These are phyloP conservation scores for Ceratocystis ficicola DNA, from an alignment of 2,329 filamentous ascomycete species.

Conservation along the genomic window DNA sequence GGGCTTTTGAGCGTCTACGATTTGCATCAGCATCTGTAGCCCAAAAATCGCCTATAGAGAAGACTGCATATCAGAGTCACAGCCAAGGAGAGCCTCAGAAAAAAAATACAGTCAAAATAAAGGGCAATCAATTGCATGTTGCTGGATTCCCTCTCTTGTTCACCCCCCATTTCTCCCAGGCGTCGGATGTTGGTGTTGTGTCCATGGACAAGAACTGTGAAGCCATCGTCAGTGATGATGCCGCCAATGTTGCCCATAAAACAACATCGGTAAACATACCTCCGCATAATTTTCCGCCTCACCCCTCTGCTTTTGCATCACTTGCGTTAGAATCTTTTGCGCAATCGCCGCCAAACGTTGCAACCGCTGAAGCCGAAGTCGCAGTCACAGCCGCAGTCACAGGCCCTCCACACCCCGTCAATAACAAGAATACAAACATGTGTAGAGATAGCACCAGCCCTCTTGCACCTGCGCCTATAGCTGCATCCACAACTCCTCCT, in stretches of 20 bases:
- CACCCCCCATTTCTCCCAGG: not conserved
- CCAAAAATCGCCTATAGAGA: not conserved
- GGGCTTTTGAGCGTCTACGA: not conserved
- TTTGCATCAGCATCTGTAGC: conserved; percentile 6
- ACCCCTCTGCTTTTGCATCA: conserved; percentile 2
- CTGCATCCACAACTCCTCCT: not conserved
- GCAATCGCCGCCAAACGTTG: not conserved
- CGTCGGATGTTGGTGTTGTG: not conserved
- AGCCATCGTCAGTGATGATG: conserved; percentile 13
- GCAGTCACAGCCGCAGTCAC: not conserved
- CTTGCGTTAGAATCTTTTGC: not conserved
- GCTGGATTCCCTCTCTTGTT: not conserved
- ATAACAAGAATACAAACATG: conserved; percentile 3
- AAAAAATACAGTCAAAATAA: not conserved
- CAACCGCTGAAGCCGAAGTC: conserved; percentile 4
- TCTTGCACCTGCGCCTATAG: not conserved
- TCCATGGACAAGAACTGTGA: conserved; percentile 12
- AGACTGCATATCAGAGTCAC: not conserved
- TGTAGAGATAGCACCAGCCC: not conserved
- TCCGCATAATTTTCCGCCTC: not conserved
- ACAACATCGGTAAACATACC: conserved; percentile 7
- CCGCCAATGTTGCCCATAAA: conserved; percentile 3
- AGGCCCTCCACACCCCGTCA: not conserved
- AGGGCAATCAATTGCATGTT: conserved; percentile 1
- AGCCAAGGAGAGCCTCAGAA: not conserved